Base-by-base conservation (phyloP, 371 early-diverging fungal genomes). In the Mucor ambiguus region DNA sequence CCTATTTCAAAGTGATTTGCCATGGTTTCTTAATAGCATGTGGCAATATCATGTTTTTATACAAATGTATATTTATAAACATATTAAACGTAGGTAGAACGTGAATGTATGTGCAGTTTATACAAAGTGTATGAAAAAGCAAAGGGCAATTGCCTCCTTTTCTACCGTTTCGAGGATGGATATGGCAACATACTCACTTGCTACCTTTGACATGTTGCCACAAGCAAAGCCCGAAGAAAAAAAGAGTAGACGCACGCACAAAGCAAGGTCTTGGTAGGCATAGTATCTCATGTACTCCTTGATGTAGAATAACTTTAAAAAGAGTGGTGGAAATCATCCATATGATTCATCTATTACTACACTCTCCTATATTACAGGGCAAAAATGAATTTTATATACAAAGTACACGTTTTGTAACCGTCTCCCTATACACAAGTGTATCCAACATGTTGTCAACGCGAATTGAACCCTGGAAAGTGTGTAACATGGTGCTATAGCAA, bases 171-270 rank as follows among this genome's bases (percentile, higher is more conserved):
- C 4, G 24, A 49, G 24, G 49, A 22, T 49, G 6, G 49, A 49
- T 26, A 49, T 49, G 49, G 49, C 24, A 58, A 58, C 58, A 58
- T 59, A 59, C 18, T 10, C 4, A 59, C 41, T 59, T 59, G 59
- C 59, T 60, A 46, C 48, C 60, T 60, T 60, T 60, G 60, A 60
- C 60, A 60, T 44, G 30, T 60, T 60, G 60, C 60, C 60, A 60
- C 60, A 60, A 60, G 60, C 11, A 41, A 16, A 26, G 18, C 24
- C 60, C 41, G 22, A 58, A 41, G 11, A 43, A 26, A 59, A 20
- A 32, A 46, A 46, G 26, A 24, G n/a, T 10, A 48, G 7, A 24
- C 9, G 22, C 48, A 48, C 48, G n/a, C 16, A n/a, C 14, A 49
- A 49, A 48, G 14, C 7, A 49, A 49, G 22, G 22, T 4, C 24